A percentile compares a stretch with the other conserved stretches of the same genome.
Evolutionary conservation across 169 alveolate genomes (phyloP).

Genomic region (Cyclospora cayetanensis): DNA sequence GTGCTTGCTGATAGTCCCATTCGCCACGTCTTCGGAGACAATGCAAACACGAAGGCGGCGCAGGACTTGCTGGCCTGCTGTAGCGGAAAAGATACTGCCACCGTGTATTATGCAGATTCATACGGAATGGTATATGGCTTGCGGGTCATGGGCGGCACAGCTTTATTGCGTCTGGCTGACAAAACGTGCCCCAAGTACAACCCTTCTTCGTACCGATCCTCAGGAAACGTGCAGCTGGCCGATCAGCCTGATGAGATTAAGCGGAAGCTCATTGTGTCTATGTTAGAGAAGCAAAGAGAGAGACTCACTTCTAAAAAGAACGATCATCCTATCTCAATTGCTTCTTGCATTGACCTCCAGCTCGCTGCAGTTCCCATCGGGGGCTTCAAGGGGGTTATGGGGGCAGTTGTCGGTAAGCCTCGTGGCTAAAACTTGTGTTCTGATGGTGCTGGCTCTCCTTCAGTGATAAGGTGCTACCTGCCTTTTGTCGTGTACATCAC

Average conservation of each 20-base stretch:
- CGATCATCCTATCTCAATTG: slow-evolving; percentile 39
- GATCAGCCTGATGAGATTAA: neutral
- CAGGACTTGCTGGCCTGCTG: slow-evolving; percentile 11
- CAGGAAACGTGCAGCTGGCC: neutral
- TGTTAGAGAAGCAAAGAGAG: slow-evolving; percentile 13
- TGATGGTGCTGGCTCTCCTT: neutral
- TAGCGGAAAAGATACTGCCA: slow-evolving; percentile 55
- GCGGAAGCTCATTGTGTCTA: slow-evolving; percentile 45
- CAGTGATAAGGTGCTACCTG: neutral
- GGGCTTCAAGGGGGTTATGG: slow-evolving; percentile 65
- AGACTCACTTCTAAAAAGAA: slow-evolving; percentile 37
- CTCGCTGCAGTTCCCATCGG: slow-evolving; percentile 65
- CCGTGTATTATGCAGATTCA: slow-evolving; percentile 50
- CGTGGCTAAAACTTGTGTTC: neutral
- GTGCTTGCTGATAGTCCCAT: neutral
- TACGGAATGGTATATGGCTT: slow-evolving; percentile 63
- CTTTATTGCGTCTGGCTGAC: slow-evolving; percentile 51
- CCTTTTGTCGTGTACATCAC: neutral
- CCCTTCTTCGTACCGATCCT: slow-evolving; percentile 34
- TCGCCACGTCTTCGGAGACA: neutral
- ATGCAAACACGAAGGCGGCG: neutral
- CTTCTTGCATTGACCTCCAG: slow-evolving; percentile 32
- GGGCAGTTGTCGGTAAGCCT: slow-evolving; percentile 64
- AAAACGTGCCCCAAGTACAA: slow-evolving; percentile 33
- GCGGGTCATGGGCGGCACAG: slow-evolving; percentile 43